phyloP scores from a whole-genome alignment of 202 grass and related monocot species.

The Zizania palustris region DNA sequence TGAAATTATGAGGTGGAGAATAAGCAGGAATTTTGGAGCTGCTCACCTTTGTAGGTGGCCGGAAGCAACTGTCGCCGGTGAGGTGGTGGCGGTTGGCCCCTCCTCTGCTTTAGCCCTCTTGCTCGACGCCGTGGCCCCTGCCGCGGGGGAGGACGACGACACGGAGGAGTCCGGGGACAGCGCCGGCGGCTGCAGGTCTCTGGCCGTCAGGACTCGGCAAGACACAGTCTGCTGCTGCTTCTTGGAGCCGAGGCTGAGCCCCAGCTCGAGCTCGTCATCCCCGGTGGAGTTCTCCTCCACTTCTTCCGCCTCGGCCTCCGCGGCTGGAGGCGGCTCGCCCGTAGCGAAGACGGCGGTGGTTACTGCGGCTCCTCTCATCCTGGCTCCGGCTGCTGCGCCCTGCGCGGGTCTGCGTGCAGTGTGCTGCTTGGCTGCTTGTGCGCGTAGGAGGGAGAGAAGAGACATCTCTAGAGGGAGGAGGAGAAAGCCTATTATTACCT shows the following conservation, averaged over 20 bases:
- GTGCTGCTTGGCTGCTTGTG: not conserved
- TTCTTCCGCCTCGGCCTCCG: slow-evolving; percentile 40
- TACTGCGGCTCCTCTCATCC: slow-evolving; percentile 40
- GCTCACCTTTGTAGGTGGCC: slow-evolving; percentile 66
- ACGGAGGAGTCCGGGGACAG: slow-evolving; percentile 65
- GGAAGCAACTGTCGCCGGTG: slow-evolving; percentile 49
- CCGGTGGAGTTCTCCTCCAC: slow-evolving; percentile 53
- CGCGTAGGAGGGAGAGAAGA: not conserved
- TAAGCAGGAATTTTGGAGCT: not conserved
- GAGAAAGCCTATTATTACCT: no score
- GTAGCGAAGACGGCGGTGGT: slow-evolving; percentile 17
- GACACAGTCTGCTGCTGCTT: slow-evolving; percentile 32
- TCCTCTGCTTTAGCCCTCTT: slow-evolving; percentile 48
- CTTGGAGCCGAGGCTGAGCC: slow-evolving; percentile 66
- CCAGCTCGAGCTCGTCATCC: slow-evolving; percentile 60
- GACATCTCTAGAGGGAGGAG: no score
- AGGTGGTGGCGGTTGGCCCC: slow-evolving; percentile 40
- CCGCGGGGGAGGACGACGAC: slow-evolving; percentile 57
- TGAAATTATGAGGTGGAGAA: not conserved
- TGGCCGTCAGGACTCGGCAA: slow-evolving; percentile 67
- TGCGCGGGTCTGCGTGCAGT: not conserved
- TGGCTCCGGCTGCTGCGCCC: not conserved
- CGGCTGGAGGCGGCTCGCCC: slow-evolving; percentile 33
- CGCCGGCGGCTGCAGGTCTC: slow-evolving; percentile 52
- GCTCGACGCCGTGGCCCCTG: slow-evolving; percentile 35